Conservation (phyloP, 768 basidiomycete genomes). For the Sporobolomyces phaffii region DNA sequence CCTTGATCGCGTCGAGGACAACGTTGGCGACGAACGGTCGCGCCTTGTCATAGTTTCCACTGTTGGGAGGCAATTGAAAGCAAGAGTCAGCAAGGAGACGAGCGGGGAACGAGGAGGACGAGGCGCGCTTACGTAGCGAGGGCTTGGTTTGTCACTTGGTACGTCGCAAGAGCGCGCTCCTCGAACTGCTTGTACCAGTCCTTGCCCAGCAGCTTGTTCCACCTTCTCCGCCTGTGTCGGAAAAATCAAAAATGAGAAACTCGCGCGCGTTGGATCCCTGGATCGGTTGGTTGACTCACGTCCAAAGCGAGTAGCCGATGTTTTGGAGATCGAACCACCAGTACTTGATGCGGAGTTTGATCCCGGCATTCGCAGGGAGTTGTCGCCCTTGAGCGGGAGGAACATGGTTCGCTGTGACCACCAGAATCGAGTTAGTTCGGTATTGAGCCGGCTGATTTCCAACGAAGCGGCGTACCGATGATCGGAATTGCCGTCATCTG, state of each 20-base stretch:
- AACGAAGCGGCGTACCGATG: conserved; percentile 12
- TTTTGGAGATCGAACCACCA: conserved; percentile 5
- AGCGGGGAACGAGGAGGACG: background rate
- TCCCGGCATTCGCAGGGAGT: background rate
- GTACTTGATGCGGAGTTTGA: conserved; percentile 5
- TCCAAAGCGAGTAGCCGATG: conserved; percentile 2
- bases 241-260: too few species aligned
- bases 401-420: conserved; percentile 32
- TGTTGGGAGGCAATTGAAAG: too few species aligned
- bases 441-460: background rate
- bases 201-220: conserved; percentile 21
- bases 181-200: conserved; percentile 28
- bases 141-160: conserved; percentile 27
- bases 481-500: conserved; percentile 21
- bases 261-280: too few species aligned
- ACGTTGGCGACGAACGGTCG: conserved; percentile 13
- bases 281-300: background rate
- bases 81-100: too few species aligned
- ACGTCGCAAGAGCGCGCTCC: conserved; percentile 13
- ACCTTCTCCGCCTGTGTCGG: conserved; percentile 10
- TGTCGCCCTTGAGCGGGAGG: conserved; percentile 17
- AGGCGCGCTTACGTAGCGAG: conserved; percentile 16
- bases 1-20: conserved; percentile 30
- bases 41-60: conserved; percentile 29
- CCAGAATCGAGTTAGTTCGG: background rate